Conservation (phyloP, 768 basidiomycete genomes). For the Boletales sp. region DNA sequence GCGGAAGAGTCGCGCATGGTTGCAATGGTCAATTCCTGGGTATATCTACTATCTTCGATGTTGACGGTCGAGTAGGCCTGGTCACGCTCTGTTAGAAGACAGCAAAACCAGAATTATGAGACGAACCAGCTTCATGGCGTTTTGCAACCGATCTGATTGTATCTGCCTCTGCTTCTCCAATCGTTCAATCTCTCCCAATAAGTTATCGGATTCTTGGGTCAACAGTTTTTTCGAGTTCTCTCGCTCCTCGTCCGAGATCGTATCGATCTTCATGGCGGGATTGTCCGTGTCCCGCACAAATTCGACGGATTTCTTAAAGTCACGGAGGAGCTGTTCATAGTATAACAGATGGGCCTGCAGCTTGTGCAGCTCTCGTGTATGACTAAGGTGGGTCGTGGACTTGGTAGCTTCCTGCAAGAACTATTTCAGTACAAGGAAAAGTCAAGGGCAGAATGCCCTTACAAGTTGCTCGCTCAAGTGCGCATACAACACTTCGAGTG, state of each 20-base stretch:
- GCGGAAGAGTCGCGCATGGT: conserved; percentile 40
- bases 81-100: background rate
- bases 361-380: conserved; percentile 54
- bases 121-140: conserved; percentile 31
- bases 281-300: conserved; percentile 50
- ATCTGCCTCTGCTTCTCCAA: conserved; percentile 25
- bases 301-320: conserved; percentile 48
- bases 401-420: conserved; percentile 42
- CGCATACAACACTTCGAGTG: conserved; percentile 47
- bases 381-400: conserved; percentile 33
- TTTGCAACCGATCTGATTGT: conserved; percentile 28
- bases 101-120: background rate
- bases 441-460: background rate
- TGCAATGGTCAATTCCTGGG: conserved; percentile 48
- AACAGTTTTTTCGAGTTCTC: conserved; percentile 9
- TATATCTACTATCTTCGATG: conserved; percentile 52
- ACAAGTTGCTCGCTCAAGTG: conserved; percentile 49
- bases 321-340: conserved; percentile 50
- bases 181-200: conserved; percentile 45
- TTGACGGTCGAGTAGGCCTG: conserved; percentile 62
- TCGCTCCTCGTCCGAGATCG: conserved; percentile 8
- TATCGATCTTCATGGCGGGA: conserved; percentile 38
- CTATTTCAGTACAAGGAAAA: background rate
- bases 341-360: conserved; percentile 57
- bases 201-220: conserved; percentile 15